Conservation (phyloP, 169 alveolate species). For the Condylostoma magnum region DNA sequence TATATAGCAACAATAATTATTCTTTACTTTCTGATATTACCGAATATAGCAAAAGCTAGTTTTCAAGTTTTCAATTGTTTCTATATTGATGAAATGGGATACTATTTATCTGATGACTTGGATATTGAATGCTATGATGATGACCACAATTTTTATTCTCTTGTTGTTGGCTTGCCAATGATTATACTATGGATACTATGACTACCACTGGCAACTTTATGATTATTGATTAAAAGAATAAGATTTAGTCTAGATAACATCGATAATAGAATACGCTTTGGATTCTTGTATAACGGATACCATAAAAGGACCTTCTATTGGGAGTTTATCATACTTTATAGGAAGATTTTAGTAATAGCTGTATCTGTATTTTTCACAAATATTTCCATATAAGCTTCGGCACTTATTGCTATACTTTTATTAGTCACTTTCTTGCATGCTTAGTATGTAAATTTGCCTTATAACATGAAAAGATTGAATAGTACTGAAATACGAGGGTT, state of each 20-base stretch:
- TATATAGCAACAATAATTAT: conserved; percentile 30
- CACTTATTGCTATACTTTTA: conserved; percentile 29
- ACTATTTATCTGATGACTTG: conserved; percentile 23
- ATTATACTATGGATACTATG: conserved; percentile 46
- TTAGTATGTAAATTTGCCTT: too few species aligned
- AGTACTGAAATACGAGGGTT: too few species aligned
- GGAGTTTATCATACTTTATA: conserved; percentile 38
- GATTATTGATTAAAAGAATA: neutral
- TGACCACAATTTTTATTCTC: conserved; percentile 6
- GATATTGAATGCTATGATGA: conserved; percentile 27
- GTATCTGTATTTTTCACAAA: conserved; percentile 28
- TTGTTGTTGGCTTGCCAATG: conserved; percentile 40
- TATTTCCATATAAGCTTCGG: conserved; percentile 31
- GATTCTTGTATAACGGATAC: conserved; percentile 51
- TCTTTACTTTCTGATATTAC: conserved; percentile 49
- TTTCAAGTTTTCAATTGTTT: conserved; percentile 39
- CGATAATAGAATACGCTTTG: conserved; percentile 21
- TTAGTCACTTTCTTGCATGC: conserved; percentile 19
- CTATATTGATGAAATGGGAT: conserved; percentile 32
- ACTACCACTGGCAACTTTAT: conserved; percentile 34
- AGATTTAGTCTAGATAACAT: neutral
- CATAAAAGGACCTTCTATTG: conserved; percentile 26
- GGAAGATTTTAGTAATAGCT: conserved; percentile 32
- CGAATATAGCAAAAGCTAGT: conserved; percentile 31
- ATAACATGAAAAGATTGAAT: too few species aligned